Evolutionary conservation across 2,329 filamentous ascomycete genomes (phyloP), one percentile per base, ranked within the genome.

Genomic region (Ascomycota sp.): DNA sequence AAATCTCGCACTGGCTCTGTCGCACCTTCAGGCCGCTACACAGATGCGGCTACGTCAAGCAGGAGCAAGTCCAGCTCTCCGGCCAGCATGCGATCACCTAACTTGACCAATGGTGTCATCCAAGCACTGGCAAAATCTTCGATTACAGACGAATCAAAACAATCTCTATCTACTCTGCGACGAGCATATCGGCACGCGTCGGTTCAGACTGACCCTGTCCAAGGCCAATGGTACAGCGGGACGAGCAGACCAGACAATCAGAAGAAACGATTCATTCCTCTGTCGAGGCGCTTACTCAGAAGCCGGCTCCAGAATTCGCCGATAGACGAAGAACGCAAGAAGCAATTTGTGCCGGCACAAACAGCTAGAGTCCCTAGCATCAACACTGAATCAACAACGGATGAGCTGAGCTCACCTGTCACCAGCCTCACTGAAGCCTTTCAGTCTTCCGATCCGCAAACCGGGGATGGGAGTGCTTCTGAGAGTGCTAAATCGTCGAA

Each of bases 151-250:
- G 43, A 37, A 7, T 58, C 57, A 2, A 53, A 58, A 6, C 56
- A 52, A 30, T 43, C 50, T 4, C 62, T 62, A 1, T 44, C 48
- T 1, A 46, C 48, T 1, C 52, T 56, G 3, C 51, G 53, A 9
- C 47, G 55, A 6, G 52, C 54, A 11, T 72, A 72, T 40, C 51
- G 59, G 33, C 62, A 71, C 42, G 61, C 53, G 8, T 48, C 53
- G 6, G 57, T 66, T 2, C 68, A 72, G 42, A 72, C 68, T 0
- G 67, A 70, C 25, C 56, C 60, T 0, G 62, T 65, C 1, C 54
- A 60, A 26, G 63, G 61, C 10, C 61, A 62, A 37, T 68, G 64
- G 63, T 68, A 61, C 38, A 63, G 58, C 38, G 51, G 53, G 25
- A 41, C 47, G 2, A 43, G 37, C 6, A 48, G 49, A 32, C 45